These are phyloP conservation scores for Peterozyma toletana DNA, from an alignment of 805 yeast genomes.

Conservation along the genomic window DNA sequence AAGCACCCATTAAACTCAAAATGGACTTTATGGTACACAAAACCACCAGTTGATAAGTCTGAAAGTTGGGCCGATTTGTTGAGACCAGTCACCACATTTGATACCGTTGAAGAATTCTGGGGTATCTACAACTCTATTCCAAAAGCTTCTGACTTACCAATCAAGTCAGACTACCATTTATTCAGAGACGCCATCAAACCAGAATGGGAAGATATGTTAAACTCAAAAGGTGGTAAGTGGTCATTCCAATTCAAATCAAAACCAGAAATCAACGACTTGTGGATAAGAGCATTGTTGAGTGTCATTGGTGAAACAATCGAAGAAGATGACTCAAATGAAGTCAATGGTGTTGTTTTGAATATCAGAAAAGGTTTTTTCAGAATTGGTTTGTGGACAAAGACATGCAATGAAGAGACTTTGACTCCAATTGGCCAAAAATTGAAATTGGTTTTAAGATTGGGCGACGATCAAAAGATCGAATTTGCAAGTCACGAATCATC, in stretches of 20 bases:
- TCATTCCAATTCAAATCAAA: slow-evolving; percentile 64
- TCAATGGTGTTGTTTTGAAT: slow-evolving; percentile 90
- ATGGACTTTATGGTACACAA: slow-evolving; percentile 98
- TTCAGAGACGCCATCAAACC: slow-evolving; percentile 93
- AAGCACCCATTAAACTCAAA: slow-evolving; percentile 84
- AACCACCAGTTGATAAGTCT: slow-evolving; percentile 71
- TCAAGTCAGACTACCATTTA: slow-evolving; percentile 89
- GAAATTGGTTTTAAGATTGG: slow-evolving; percentile 75
- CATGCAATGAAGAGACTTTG: slow-evolving; percentile 57
- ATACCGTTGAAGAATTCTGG: slow-evolving; percentile 98
- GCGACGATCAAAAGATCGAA: slow-evolving; percentile 72
- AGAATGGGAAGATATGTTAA: slow-evolving; percentile 94
- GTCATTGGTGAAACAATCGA: slow-evolving; percentile 94
- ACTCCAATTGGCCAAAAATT: slow-evolving; percentile 78
- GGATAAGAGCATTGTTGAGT: slow-evolving; percentile 85
- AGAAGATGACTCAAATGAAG: slow-evolving; percentile 70
- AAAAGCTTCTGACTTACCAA: slow-evolving; percentile 81
- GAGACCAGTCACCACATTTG: slow-evolving; percentile 86
- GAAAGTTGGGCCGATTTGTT: slow-evolving; percentile 91
- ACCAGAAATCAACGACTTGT: slow-evolving; percentile 73
- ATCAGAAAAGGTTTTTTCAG: slow-evolving; percentile 77
- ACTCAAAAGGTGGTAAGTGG: slow-evolving; percentile 94
- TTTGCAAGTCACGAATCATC: slow-evolving; percentile 61
- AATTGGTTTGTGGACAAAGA: slow-evolving; percentile 90
- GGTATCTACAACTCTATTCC: slow-evolving; percentile 94